Base-by-base conservation (phyloP, 148 eudicot species). In the Camellia japonica region DNA sequence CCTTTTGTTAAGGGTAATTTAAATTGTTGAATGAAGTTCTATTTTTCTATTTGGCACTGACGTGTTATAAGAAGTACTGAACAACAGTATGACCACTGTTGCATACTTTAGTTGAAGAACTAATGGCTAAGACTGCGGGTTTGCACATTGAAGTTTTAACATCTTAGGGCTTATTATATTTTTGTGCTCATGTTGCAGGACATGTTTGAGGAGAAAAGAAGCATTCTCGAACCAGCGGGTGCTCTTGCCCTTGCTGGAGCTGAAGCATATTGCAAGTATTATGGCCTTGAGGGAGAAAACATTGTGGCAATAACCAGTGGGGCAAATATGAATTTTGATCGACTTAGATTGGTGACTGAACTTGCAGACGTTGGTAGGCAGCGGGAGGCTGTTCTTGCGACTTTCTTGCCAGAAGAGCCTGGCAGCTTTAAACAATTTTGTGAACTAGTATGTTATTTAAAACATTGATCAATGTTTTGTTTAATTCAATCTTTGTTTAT, bases 181-280 rank as follows among this genome's bases (percentile, higher is more conserved):
- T 82, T 69, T 82, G 5, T 62, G 2, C 69, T 76, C 6, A 43
- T 83, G 70, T 75, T 80, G 56, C 77, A 96, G 99, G 94, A 96
- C 87, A 96, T 96, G 99, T 96, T 90, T 75, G 99, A 96, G 88
- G 99, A 97, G 89, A 97, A 94, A 86, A 87, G 99, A 88, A 94
- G 91, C 83, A 97, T 97, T 80, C 81, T 97, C 74, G 99, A 97
- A 83, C 99, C 99, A 71, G 99, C 99, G 51, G 99, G 99, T 81
- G 98, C 98, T 79, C 95, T 97, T 79, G 93, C 99, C 51, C 91
- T 97, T 63, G 99, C 99, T 75, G 99, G 99, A 80, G 99, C 99
- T n/a, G 97, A 97, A 85, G 99, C 99, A 61, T 97, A 97, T 82
- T 97, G 99, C 91, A 88, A 89, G 78, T 90, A 90, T 79, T 94